Base-by-base conservation (phyloP, 768 basidiomycete genomes). In the Suillus clintonianus region DNA sequence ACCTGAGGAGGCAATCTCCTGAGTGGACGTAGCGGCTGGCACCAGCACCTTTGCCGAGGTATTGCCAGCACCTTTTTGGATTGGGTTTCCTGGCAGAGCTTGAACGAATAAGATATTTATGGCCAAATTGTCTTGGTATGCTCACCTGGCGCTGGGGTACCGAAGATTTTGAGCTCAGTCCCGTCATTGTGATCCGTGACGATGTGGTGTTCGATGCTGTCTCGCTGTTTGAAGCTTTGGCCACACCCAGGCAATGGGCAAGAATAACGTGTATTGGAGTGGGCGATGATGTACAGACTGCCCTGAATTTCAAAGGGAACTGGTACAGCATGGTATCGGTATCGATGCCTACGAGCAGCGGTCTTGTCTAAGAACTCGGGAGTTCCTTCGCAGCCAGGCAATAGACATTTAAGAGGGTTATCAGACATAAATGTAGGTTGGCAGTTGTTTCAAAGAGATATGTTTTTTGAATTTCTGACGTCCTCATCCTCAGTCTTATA, bases 41-140 rank as follows among this genome's bases (percentile, higher is more conserved):
- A n/a, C 42, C 9, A 7, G 8, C 0, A n/a, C 19, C 19, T 8
- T 3, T 9, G 0, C 42, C 19, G 8, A 19, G 3, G 4, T 1
- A 8, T 43, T 10, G 2, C 19, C 10, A 11, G 37, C 10, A 11
- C 37, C 37, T 27, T 2, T 27, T 2, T 27, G 2, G 27, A 27
- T 37, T 13, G 37, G 37, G 34, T 8, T 4, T 34, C 34, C 34
- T 34, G 7, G 5, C 5, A 34, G 6, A 34, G 34, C 34, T 34
- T 34, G 34, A 32, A 7, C 7, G 4, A 32, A 32, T 32, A n/a
- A n/a, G 27, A 27, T 11, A 9, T 13, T 11, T 37, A 37, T 37
- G 37, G 37, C 9, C 13, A 10, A 10, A 36, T 1, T 5, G 8
- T 10, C 8, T 19, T 43, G 2, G 1, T 3, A 43, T 4, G 19